Base-by-base conservation (phyloP, 139 green algal species). In the Chlorella sp. region DNA sequence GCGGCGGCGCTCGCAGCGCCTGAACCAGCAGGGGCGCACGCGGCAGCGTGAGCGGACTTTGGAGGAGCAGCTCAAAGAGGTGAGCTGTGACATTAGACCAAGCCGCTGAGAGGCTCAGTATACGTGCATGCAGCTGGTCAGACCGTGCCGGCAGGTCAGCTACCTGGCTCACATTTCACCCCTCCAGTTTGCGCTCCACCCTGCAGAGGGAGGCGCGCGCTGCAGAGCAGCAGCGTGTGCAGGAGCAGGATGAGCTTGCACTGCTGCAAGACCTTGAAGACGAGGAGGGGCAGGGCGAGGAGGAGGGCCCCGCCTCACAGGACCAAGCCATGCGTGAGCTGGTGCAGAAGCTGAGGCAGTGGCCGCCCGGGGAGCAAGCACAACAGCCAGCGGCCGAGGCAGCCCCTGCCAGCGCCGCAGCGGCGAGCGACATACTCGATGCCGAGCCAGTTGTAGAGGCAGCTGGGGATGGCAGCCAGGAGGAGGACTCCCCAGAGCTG, bases 1-100 rank as follows among this genome's bases (percentile, higher is more conserved):
- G 25, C 32, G 55, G 3, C 75, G 75, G 55, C 75, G 75, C 18
- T 81, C 75, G 34, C 75, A 69, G 75, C 75, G 75, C 18, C 75
- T 81, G 23, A 34, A 38, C 56, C 30, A 36, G 34, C 56, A 73
- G 67, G 67, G 67, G 11, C 63, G 63, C 56, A 38, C 25, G 75
- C 13, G 34, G 28, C 75, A 81, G 13, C 56, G 21, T 0, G 25
- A 17, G 36, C 34, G 47, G 12, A 23, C 57, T 23, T 2, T 70
- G 56, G 28, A 69, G 25, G 44, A 47, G 28, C n/a, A 47, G 51
- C 47, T 80, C 7, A 47, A 26, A 16, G 70, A 78, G 70, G 70
- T 78, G 25, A 38, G 64, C 1, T 26, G 64, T 34, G 12, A 41
- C 39, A 38, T 56, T 26, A 3, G 36, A 20, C 26, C 36, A 44